Conservation (phyloP, 2,329 filamentous ascomycete species). For the Monosporascus ibericus region DNA sequence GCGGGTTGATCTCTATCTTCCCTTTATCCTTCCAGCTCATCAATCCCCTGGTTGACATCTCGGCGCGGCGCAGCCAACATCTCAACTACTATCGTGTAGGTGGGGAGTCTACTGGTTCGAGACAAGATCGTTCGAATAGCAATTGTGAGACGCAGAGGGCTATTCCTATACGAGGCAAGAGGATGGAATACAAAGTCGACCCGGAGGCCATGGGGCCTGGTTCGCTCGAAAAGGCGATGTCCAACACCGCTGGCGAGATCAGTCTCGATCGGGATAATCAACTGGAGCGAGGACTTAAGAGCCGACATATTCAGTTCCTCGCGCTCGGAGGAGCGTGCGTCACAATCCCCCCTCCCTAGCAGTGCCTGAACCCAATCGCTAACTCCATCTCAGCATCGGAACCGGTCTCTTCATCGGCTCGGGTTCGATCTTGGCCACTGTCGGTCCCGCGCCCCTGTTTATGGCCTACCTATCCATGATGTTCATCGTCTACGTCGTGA, state of each 20-base stretch:
- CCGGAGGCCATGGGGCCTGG: conserved; percentile 17
- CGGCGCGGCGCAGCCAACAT: too few species aligned
- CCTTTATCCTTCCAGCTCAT: too few species aligned
- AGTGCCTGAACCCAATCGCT: not conserved
- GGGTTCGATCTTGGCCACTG: conserved; percentile 47
- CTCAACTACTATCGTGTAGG: too few species aligned
- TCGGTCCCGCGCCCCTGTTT: conserved; percentile 61
- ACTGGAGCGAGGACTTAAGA: conserved; percentile 51
- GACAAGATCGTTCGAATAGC: too few species aligned
- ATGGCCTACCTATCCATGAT: conserved; percentile 60
- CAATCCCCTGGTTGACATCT: too few species aligned
- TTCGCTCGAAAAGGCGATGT: conserved; percentile 15
- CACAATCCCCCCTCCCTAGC: not conserved
- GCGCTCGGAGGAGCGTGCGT: conserved; percentile 43
- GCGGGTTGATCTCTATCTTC: too few species aligned
- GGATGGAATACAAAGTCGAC: conserved; percentile 10
- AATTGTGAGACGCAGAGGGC: too few species aligned
- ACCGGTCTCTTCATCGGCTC: conserved; percentile 60
- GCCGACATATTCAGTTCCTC: conserved; percentile 55
- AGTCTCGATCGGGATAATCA: conserved; percentile 33
- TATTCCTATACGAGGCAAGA: not conserved
- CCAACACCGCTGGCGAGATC: conserved; percentile 18
- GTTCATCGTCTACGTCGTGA: conserved; percentile 45
- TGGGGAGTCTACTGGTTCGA: too few species aligned
- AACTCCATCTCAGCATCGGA: conserved; percentile 39